Percentiles rank a stretch among this genome's conserved stretches.
Evolutionary conservation across 164 flowering plant genomes (phyloP).

Genomic region (Nelumbo lutea): DNA sequence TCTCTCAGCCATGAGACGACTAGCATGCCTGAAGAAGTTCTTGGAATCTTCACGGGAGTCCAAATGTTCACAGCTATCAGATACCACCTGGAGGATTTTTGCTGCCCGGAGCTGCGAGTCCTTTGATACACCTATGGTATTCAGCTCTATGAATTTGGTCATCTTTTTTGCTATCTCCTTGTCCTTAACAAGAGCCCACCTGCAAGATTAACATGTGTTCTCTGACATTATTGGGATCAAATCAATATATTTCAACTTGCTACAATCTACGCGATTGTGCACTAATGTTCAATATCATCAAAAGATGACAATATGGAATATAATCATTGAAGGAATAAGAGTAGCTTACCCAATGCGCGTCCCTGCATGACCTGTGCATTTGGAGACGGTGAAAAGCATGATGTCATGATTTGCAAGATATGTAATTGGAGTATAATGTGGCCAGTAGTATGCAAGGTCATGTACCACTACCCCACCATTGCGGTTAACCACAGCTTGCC

Average conservation of each 20-base stretch:
- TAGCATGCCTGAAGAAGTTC: constrained; percentile 36
- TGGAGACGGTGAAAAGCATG: constrained; percentile 86
- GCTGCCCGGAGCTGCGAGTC: constrained; percentile 72
- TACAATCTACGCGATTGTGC: too few relatives aligned
- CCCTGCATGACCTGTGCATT: constrained; percentile 97
- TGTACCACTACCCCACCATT: constrained; percentile 46
- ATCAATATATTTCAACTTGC: too few relatives aligned
- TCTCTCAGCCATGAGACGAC: constrained; percentile 36
- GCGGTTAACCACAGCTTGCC: constrained; percentile 51
- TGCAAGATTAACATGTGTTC: constrained; percentile 5
- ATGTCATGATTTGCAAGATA: constrained; percentile 61
- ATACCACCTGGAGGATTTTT: constrained; percentile 39
- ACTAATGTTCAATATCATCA: too few relatives aligned
- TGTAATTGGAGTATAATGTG: constrained; percentile 74
- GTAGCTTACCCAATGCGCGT: constrained; percentile 71
- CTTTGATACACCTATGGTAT: constrained; percentile 61
- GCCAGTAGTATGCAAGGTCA: constrained; percentile 93
- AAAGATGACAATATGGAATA: too few relatives aligned
- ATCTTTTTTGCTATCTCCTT: constrained; percentile 49
- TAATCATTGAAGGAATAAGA: neutral
- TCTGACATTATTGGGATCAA: too few relatives aligned
- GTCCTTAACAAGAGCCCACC: constrained; percentile 77
- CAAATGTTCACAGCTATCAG: constrained; percentile 30
- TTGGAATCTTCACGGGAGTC: constrained; percentile 8
- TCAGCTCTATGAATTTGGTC: constrained; percentile 41